Base-by-base conservation (phyloP, 495 filamentous ascomycete species). In the Cercophora samala region DNA sequence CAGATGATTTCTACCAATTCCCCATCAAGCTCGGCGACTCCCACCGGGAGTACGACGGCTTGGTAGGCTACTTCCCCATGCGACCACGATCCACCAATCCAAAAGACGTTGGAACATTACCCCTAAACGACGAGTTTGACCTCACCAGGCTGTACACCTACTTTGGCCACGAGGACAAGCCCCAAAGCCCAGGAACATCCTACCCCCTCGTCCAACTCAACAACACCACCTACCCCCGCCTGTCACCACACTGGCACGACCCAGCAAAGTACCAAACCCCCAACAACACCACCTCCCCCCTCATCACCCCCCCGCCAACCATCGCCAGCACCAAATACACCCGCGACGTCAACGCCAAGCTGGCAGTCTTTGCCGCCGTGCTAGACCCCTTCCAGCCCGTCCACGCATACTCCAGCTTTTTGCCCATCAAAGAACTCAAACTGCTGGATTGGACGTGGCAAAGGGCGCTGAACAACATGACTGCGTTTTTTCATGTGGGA, bases 1-100 rank as follows among this genome's bases (percentile, higher is more conserved):
- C 26, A 29, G 26, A 6, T 29, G 18, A 3, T 13, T 9, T 54
- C 8, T 82, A 83, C 67, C 23, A 65, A 1, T 83, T 84, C 54
- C 73, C 64, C 9, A 51, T 84, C 42, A 77, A 79, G 64, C 63
- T 85, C 2, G 83, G 83, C 15, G 79, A 84, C 68, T 60, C 62
- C 4, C 67, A 74, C 4, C 71, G 77, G 17, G 21, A 62, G 5
- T 76, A 75, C 58, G 80, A 83, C 66, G 82, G 80, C 4, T 68
- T 83, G 2, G 76, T 84, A 0, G 81, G 77, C 0, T 84, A 82
- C 66, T 84, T 82, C 58, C 29, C 74, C 37, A 17, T 17, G 9
- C 8, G 13, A 9, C 37, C 37, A 2, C 37, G 37, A 2, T 17
- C 37, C 13, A 13, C 37, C 13, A 2, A 13, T 2, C 13, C 37